Conservation (phyloP, 164 flowering plant species). For the Sedum album region DNA sequence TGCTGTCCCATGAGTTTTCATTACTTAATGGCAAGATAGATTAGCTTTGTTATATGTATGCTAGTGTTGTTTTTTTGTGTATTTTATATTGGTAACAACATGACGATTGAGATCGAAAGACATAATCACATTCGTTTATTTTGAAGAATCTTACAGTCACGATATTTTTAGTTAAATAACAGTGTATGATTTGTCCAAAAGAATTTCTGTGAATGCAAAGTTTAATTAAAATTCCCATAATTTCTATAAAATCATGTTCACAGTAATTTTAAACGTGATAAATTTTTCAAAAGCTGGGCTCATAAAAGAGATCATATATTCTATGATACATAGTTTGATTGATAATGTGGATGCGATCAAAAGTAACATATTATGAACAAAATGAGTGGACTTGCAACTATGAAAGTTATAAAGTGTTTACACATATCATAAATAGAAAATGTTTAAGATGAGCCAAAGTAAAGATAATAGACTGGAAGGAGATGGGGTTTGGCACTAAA, state of each 20-base stretch:
- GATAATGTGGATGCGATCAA: conserved; percentile 1
- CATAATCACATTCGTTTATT: no score
- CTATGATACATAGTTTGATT: not conserved
- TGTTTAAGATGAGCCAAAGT: not conserved
- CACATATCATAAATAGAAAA: not conserved
- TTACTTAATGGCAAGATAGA: not conserved
- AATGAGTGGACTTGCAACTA: conserved; percentile 1
- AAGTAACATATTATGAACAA: not conserved
- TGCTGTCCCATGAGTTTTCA: not conserved
- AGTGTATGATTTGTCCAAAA: no score
- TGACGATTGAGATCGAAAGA: no score
- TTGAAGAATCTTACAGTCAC: no score
- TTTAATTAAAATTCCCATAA: no score
- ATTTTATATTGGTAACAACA: no score
- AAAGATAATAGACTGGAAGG: not conserved
- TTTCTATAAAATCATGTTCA: no score
- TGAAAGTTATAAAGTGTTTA: not conserved
- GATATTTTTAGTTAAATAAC: no score
- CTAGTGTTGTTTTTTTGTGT: not conserved
- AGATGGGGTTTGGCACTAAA: not conserved
- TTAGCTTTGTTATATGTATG: not conserved
- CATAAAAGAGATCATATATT: not conserved
- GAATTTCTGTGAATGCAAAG: no score
- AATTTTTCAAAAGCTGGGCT: not conserved
- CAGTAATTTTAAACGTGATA: not conserved